Base-by-base conservation (phyloP, 176 grass and related monocot genomes). In the Eragrostis nindensis region DNA sequence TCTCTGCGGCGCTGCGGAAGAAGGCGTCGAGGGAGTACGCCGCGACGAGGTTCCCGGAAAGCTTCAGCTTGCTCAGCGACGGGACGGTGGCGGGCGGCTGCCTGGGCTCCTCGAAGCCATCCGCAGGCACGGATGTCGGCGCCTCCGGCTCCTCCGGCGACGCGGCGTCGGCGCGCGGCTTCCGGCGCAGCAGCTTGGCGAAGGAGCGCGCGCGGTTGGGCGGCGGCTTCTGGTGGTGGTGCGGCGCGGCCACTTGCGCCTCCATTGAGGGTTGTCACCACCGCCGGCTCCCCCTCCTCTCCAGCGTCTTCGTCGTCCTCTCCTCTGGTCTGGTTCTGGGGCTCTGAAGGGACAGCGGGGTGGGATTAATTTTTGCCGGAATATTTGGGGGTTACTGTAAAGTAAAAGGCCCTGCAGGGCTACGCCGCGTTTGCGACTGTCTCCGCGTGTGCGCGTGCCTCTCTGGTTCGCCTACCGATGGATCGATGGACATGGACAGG, bases 121-220 rank as follows among this genome's bases (percentile, higher is more conserved):
- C 80, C 2, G 21, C 55, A 0, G 43, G 5, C 1, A 77, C 77
- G 12, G 75, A 70, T 6, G 59, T 5, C 26, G 60, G 39, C 68
- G 61, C 49, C 7, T 66, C 85, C 2, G 45, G 10, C 43, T 15
- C 41, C 9, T 3, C 57, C 50, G 67, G 56, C 38, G 68, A 72
- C 7, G 48, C 66, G 29, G 77, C 27, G 2, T 84, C 83, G 30
- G 54, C 36, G 42, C 82, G 85, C 57, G 57, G 22, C 69, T 90
- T 87, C 62, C 92, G 88, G 69, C 90, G 87, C 11, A 93, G 88
- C 16, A 99, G 81, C 86, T 96, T 99, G 62, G 82, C 93, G 79
- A 93, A 83, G 16, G 90, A 83, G 71, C 86, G 87, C 25, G 88
- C 82, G 8, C 95, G 52, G 62, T 41, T 80, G 15, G 79, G 86